Conservation (phyloP, 2,329 filamentous ascomycete genomes). For the Alternaria atra region DNA sequence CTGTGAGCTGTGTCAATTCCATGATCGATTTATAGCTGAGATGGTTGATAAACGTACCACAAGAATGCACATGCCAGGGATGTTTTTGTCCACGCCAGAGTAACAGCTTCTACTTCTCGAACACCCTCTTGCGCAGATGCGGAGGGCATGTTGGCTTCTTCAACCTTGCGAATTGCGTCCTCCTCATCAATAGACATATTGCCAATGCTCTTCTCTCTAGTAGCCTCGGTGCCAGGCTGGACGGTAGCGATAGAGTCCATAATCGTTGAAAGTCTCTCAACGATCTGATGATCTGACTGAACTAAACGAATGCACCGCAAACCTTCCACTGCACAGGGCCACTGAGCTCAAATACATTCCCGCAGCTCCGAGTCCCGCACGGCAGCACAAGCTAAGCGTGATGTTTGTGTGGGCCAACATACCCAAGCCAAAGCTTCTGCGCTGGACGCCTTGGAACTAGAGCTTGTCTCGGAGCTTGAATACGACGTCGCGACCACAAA, state of each 20-base stretch:
- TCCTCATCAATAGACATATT: constrained; percentile 24
- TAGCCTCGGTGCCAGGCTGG: constrained; percentile 9
- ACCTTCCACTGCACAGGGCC: background rate
- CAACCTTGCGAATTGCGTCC: constrained; percentile 29
- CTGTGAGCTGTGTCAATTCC: constrained; percentile 1
- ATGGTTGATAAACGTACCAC: constrained; percentile 32
- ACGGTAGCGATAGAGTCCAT: constrained; percentile 8
- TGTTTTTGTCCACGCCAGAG: constrained; percentile 49
- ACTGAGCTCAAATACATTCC: background rate
- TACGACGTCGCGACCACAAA: background rate
- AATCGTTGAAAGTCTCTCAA: background rate
- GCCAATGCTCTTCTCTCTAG: constrained; percentile 22
- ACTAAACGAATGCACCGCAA: background rate
- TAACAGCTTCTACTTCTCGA: constrained; percentile 49
- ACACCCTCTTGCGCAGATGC: constrained; percentile 45
- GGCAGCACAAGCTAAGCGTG: background rate
- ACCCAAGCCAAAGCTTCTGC: constrained; percentile 12
- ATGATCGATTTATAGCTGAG: background rate
- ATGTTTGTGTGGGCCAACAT: constrained; percentile 9
- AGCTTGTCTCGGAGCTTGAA: constrained; percentile 16
- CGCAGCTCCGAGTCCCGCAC: background rate
- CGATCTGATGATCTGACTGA: background rate
- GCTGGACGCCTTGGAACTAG: constrained; percentile 21
- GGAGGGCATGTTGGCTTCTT: constrained; percentile 20
- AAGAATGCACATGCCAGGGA: constrained; percentile 45